Percentiles rank a stretch among this genome's conserved stretches.
Conservation (phyloP, 441 rosid genomes). For the Erysimum pusillum region DNA sequence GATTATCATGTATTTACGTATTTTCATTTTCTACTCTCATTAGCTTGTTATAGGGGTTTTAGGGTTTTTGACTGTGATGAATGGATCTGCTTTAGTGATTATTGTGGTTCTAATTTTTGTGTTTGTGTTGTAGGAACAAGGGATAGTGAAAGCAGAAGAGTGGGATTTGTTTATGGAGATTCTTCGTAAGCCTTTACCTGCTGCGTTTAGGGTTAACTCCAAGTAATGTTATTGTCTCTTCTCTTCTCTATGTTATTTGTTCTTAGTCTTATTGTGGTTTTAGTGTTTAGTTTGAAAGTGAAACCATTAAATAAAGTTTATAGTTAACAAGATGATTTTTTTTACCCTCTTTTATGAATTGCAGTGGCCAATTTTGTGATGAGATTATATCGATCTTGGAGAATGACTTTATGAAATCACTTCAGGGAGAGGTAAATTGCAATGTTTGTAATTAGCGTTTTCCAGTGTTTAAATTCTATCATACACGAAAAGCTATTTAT, state of each 20-base stretch:
- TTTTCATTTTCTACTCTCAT: not conserved
- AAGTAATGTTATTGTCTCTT: too few relatives aligned
- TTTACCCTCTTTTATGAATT: not conserved
- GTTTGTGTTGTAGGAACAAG: constrained; percentile 65
- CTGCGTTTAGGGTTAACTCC: constrained; percentile 93
- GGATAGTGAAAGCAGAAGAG: constrained; percentile 73
- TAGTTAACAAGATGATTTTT: not conserved
- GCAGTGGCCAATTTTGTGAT: constrained; percentile 85
- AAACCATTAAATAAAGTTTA: not conserved
- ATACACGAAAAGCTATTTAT: not conserved
- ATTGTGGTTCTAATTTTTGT: not conserved
- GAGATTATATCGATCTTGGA: constrained; percentile 79
- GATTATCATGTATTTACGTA: not conserved
- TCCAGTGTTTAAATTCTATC: not conserved
- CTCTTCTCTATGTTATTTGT: too few relatives aligned
- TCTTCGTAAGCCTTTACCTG: constrained; percentile 87
- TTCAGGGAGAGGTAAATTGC: constrained; percentile 66
- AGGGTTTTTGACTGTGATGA: not conserved
- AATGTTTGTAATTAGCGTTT: not conserved
- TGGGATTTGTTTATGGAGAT: constrained; percentile 79
- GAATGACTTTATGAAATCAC: constrained; percentile 84
- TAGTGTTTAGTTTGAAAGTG: not conserved
- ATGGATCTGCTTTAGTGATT: constrained; percentile 5
- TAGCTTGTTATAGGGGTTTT: constrained; percentile 11
- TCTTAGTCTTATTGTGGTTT: too few relatives aligned